A percentile compares a stretch with the other conserved stretches of the same genome.
phyloP scores from a whole-genome alignment of 805 yeast species.

The Debaryomyces castellii region DNA sequence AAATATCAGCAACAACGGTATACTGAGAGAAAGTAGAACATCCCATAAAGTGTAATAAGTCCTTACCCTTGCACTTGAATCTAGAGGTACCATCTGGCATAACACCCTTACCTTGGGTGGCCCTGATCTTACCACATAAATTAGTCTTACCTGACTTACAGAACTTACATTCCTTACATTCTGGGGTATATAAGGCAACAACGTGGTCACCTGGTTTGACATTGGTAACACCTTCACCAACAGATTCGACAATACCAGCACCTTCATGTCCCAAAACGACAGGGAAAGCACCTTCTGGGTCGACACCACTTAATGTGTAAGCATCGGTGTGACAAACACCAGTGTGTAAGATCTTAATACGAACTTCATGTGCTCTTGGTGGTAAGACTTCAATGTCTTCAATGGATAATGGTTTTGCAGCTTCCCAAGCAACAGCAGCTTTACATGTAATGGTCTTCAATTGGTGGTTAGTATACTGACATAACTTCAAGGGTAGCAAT shows the following conservation, averaged over 20 bases:
- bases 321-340: conserved; percentile 99
- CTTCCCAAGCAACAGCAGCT: conserved; percentile 98
- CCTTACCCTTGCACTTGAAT: conserved; percentile 83
- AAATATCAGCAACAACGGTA: conserved; percentile 96
- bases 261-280: conserved; percentile 96
- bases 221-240: conserved; percentile 90
- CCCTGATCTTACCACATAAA: conserved; percentile 92
- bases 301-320: conserved; percentile 89
- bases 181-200: conserved; percentile 93
- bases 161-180: conserved; percentile 92
- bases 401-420: conserved; percentile 75
- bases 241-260: conserved; percentile 92
- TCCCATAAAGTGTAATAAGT: conserved; percentile 93
- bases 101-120: conserved; percentile 96
- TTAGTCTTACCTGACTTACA: conserved; percentile 95
- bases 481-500: conserved; percentile 6
- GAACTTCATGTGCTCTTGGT: conserved; percentile 96
- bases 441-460: conserved; percentile 69
- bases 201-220: conserved; percentile 95
- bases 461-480: conserved; percentile 16
- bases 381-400: conserved; percentile 91
- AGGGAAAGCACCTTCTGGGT: conserved; percentile 97
- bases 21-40: conserved; percentile 96
- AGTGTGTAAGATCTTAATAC: conserved; percentile 81
- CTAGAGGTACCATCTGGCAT: conserved; percentile 98